Evolutionary conservation across 2,329 filamentous ascomycete genomes (phyloP), one percentile per base, ranked within the genome.

Genomic region (Ascochyta rabiei): DNA sequence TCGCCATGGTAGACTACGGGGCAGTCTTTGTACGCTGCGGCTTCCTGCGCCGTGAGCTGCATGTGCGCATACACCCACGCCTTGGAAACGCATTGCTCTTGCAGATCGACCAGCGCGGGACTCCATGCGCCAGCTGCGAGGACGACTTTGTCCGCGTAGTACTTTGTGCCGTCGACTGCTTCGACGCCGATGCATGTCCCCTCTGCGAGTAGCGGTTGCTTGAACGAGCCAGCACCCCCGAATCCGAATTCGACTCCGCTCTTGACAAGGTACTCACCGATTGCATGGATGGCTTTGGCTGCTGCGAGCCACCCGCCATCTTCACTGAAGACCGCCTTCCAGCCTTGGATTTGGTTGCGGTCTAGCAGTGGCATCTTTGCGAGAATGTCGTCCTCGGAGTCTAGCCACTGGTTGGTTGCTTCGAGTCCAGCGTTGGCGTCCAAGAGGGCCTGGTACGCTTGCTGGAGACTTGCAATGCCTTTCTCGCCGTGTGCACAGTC

Each of bases 31-130:
- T 79, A 80, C 57, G 84, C 80, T 13, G 75, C 66, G 0, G 72
- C 75, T 62, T 85, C 83, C 6, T 79, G 69, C 0, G 73, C 67
- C 0, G 76, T 79, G 69, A 85, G 79, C 31, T 76, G 72, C 41
- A 85, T 81, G 56, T 84, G 81, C 1, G 77, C 80, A 12, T 84
- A 71, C 21, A 82, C 84, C 81, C 82, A 84, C 3, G 82, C 81
- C 4, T 84, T 86, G 0, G 84, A 37, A 81, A 85, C 58, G 75
- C 73, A 46, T 37, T 72, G 69, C 15, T 69, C 67, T 37, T 70
- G 51, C 16, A 72, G 40, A 39, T 72, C 66, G 2, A 72, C 61
- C n/a, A 72, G 46, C 8, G 57, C 48, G 2, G 69, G 53, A 58
- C 62, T 71, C 69, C 69, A 72, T 1, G 69, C 68, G 15, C 69